phyloP scores from a whole-genome alignment of 2,329 filamentous ascomycete genomes.

The Ophiostoma australiae region DNA sequence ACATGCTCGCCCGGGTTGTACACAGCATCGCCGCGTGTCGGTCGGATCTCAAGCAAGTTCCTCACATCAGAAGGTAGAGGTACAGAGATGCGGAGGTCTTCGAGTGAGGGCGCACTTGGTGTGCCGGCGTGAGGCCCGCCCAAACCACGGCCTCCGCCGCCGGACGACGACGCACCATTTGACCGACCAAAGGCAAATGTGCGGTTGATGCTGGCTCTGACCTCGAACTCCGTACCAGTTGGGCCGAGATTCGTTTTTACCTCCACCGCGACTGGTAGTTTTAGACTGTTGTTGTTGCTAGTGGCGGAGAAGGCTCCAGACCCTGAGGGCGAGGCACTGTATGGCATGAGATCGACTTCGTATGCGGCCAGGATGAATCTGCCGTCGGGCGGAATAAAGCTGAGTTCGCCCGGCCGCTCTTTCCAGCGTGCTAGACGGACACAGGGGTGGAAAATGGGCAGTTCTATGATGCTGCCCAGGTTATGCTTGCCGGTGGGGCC shows the following conservation, averaged over 20 bases:
- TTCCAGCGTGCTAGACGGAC: constrained; percentile 87
- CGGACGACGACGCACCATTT: constrained; percentile 4
- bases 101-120: constrained; percentile 58
- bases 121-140: constrained; percentile 49
- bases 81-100: constrained; percentile 72
- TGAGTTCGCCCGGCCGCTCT: constrained; percentile 83
- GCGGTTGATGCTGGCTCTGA: constrained; percentile 67
- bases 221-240: constrained; percentile 79
- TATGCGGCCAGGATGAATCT: constrained; percentile 91
- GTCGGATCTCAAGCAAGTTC: constrained; percentile 75
- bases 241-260: constrained; percentile 74
- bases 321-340: constrained; percentile 33
- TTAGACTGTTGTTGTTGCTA: constrained; percentile 52
- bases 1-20: constrained; percentile 68
- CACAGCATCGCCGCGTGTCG: constrained; percentile 75
- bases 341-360: constrained; percentile 76
- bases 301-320: constrained; percentile 23
- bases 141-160: constrained; percentile 31
- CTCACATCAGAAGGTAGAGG: constrained; percentile 75
- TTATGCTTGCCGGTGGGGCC: constrained; percentile 77
- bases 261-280: constrained; percentile 76
- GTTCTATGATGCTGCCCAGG: constrained; percentile 67
- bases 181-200: constrained; percentile 44
- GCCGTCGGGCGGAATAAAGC: constrained; percentile 92
- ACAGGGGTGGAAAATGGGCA: constrained; percentile 94